Evolutionary conservation across 495 filamentous ascomycete genomes (phyloP), one percentile per base, ranked within the genome.

Genomic region (Penicillium nucicola): DNA sequence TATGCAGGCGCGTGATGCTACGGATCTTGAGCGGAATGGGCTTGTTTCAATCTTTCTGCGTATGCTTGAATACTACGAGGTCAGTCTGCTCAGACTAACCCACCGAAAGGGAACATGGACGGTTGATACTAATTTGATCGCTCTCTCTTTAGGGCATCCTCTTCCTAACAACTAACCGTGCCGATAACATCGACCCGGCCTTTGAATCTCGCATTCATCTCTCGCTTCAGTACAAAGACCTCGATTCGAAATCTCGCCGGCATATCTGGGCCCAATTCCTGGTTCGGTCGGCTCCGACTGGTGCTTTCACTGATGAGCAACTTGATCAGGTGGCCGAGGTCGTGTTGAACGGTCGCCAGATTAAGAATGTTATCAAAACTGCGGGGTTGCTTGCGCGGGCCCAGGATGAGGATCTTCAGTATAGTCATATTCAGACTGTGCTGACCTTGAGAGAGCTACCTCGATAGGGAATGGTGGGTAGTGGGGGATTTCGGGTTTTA

Each of bases 161-260:
- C 51, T 83, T 84, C 66, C 74, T 83, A 38, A 82, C 79, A 0
- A 83, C 77, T 25, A 84, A 82, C 56, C 74, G 77, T 4, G 62
- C 73, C 13, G 61, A 68, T 5, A 55, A 68, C 30, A 75, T 83
- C 48, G 79, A 83, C 25, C 53, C 66, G 0, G 77, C 77, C 1
- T 78, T 83, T 50, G 65, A 74, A 41, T 75, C 71, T 10, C 74
- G 77, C 4, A 77, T 83, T 47, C 73, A 82, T 51, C 60, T 82
- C 15, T 65, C 64, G 3, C 53, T 82, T n/a, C 57, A 61, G 17
- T 81, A 77, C 49, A 61, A 65, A 1, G 58, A 74, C n/a, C 71
- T 80, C 2, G 67, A 71, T 15, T 22, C 23, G 1, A 20, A 53
- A 0, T 60, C 63, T 1, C 48, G 69, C 19, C 59, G 56, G 2